These are phyloP conservation scores for Echria macrotheca DNA, from an alignment of 495 filamentous ascomycete genomes.

Conservation along the genomic window DNA sequence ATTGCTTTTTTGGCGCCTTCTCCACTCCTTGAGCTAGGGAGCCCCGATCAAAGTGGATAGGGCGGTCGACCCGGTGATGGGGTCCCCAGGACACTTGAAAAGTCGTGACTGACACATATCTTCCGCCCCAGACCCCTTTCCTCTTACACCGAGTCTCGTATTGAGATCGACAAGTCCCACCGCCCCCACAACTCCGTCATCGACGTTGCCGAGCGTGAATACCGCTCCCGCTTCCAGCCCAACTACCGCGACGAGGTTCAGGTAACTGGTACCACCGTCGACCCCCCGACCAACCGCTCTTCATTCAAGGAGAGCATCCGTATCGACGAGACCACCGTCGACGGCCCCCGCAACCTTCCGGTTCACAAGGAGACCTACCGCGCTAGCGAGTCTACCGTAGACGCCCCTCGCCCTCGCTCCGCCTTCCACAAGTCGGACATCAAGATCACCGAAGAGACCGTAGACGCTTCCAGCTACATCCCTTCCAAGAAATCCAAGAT, in stretches of 20 bases:
- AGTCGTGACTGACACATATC: conserved; percentile 13
- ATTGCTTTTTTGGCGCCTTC: conserved; percentile 10
- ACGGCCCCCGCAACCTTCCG: conserved; percentile 28
- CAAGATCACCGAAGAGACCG: conserved; percentile 35
- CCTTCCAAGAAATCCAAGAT: conserved; percentile 52
- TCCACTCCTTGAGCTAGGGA: conserved; percentile 1
- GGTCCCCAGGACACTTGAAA: conserved; percentile 2
- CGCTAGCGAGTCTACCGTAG: conserved; percentile 32
- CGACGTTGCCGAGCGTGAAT: conserved; percentile 81
- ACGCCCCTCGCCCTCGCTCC: conserved; percentile 24
- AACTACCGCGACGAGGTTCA: conserved; percentile 54
- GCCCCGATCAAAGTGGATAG: conserved; percentile 7
- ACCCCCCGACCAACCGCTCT: conserved; percentile 30
- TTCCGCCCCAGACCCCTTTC: conserved; percentile 45
- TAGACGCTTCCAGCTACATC: conserved; percentile 36
- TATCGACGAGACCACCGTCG: conserved; percentile 48
- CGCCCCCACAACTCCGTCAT: conserved; percentile 51
- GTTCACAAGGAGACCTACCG: conserved; percentile 27
- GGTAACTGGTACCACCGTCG: conserved; percentile 49
- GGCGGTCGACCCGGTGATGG: conserved; percentile 28
- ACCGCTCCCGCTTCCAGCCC: conserved; percentile 71
- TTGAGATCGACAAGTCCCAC: conserved; percentile 52
- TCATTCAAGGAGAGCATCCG: conserved; percentile 28
- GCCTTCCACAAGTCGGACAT: conserved; percentile 32
- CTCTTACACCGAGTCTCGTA: conserved; percentile 57